These are phyloP conservation scores for Gymnopus androsaceus DNA, from an alignment of 1,284 basidiomycete genomes.

Conservation along the genomic window DNA sequence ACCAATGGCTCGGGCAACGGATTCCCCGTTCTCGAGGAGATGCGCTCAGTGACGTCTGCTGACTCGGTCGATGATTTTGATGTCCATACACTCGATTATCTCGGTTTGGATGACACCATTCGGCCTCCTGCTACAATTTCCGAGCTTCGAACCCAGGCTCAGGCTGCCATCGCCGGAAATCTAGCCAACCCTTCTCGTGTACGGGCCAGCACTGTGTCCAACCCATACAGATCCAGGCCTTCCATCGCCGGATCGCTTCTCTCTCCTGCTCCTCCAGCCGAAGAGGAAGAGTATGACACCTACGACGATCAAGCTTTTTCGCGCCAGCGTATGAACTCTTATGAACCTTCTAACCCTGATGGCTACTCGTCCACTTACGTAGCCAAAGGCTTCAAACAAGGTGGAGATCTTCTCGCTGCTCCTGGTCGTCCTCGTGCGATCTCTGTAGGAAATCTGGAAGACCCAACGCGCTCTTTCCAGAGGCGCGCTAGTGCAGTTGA, in stretches of 20 bases:
- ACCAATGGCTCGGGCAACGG: slow-evolving; percentile 58
- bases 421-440: slow-evolving; percentile 82
- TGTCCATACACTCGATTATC: slow-evolving; percentile 92
- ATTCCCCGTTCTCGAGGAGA: slow-evolving; percentile 71
- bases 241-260: slow-evolving; percentile 57
- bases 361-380: slow-evolving; percentile 61
- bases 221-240: slow-evolving; percentile 71
- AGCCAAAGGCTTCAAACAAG: slow-evolving; percentile 72
- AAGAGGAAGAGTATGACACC: slow-evolving; percentile 72
- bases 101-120: slow-evolving; percentile 82
- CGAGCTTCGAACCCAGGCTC: slow-evolving; percentile 83
- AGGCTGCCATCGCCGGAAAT: slow-evolving; percentile 84
- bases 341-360: slow-evolving; percentile 55
- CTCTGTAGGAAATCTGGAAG: slow-evolving; percentile 89
- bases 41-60: slow-evolving; percentile 75
- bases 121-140: slow-evolving; percentile 77
- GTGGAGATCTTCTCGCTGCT: slow-evolving; percentile 61
- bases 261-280: slow-evolving; percentile 61
- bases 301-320: slow-evolving; percentile 55
- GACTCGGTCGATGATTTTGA: slow-evolving; percentile 88
- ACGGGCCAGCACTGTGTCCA: slow-evolving; percentile 90
- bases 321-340: slow-evolving; percentile 57
- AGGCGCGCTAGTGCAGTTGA: slow-evolving; percentile 66
- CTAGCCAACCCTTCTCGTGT: slow-evolving; percentile 75
- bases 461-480: slow-evolving; percentile 62